Evolutionary conservation across 768 basidiomycete species (phyloP), one percentile per base, ranked within the genome.

Genomic region (Lyophyllum decastes): DNA sequence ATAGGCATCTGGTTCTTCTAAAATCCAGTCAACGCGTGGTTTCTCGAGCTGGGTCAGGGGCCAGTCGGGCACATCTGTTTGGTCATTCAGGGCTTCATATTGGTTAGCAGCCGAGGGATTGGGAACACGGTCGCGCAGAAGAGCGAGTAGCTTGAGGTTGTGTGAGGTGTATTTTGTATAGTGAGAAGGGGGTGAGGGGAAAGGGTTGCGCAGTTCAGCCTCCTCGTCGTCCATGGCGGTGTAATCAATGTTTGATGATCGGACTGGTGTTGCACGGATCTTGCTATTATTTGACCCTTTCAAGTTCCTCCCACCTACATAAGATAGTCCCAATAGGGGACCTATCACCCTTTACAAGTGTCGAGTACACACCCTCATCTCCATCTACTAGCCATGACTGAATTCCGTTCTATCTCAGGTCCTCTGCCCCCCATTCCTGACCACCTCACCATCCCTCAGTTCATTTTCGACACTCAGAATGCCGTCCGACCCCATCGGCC

Each of bases 21-120:
- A 78, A 51, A 96, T 90, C 93, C 94, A 95, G 66, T 95, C 94
- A 14, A 90, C 86, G 45, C 92, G 82, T 35, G 94, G 94, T 72
- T 89, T 93, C 68, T 94, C 90, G 10, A 96, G 80, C 61, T 87
- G 86, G 2, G 71, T 71, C 41, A 95, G 75, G 19, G 88, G 81
- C 90, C 90, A 93, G 19, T 90, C 83, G 7, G 92, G 92, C 11
- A 93, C 74, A 54, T 92, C 87, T 2, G 73, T 64, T 66, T 93
- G 87, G 75, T 92, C 93, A 7, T 80, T 72, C 40, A 94, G 76
- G 30, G 87, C 64, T 45, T 87, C 82, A 56, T 83, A 78, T 64
- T 92, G 92, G 60, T 81, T 79, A 25, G 73, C 68, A 45, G 75
- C 69, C 35, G 76, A 63, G 10, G 81, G 75, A 47, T 80, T 77